These are phyloP conservation scores for Bjerkandera adusta DNA, from an alignment of 1,284 basidiomycete genomes.

Conservation along the genomic window DNA sequence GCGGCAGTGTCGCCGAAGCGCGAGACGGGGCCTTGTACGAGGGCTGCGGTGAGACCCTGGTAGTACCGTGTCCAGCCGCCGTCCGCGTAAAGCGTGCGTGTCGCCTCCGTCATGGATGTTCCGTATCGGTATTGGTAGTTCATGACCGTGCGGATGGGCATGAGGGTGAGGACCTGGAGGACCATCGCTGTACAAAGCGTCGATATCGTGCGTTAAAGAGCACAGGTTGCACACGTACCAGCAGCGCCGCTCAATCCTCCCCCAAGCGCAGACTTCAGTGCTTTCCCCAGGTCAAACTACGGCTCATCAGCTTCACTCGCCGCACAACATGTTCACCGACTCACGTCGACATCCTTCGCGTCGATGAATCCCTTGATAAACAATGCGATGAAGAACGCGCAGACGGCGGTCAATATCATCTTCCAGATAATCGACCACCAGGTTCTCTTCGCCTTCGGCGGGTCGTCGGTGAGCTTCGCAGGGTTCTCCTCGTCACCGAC, in stretches of 20 bases:
- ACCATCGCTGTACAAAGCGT: constrained; percentile 76
- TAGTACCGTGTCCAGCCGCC: constrained; percentile 84
- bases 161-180: constrained; percentile 81
- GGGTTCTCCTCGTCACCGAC: constrained; percentile 10
- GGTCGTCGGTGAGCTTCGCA: constrained; percentile 2
- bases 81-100: constrained; percentile 66
- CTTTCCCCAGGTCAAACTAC: constrained; percentile 75
- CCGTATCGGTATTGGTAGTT: constrained; percentile 91
- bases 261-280: constrained; percentile 77
- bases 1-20: constrained; percentile 91
- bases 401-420: constrained; percentile 32
- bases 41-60: constrained; percentile 77
- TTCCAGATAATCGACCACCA: constrained; percentile 33
- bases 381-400: constrained; percentile 40
- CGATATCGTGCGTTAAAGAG: background rate
- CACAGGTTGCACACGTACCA: constrained; percentile 37
- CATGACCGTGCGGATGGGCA: constrained; percentile 88
- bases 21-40: constrained; percentile 75
- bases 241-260: constrained; percentile 86
- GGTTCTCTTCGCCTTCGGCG: constrained; percentile 23
- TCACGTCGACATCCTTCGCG: constrained; percentile 61
- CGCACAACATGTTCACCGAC: constrained; percentile 21
- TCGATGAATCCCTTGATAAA: constrained; percentile 72
- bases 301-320: background rate
- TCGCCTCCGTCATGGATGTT: constrained; percentile 64